phyloP scores from a whole-genome alignment of 352 stramenopile species.

The Aphanomyces astaci region DNA sequence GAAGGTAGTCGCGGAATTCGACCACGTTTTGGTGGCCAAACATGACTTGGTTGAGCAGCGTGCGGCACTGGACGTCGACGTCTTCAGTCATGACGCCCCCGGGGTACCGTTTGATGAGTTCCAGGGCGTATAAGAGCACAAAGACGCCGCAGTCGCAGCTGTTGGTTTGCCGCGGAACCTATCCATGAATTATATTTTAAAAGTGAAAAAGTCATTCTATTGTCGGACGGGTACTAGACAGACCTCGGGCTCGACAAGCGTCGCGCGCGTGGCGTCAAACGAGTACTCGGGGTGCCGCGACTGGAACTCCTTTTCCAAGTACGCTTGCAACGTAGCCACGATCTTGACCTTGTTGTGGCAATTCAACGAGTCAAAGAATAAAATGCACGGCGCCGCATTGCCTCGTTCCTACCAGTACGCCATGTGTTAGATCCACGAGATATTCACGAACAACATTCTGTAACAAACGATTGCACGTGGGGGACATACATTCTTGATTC shows the following conservation, averaged over 20 bases:
- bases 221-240: too few species aligned
- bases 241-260: conserved; percentile 71
- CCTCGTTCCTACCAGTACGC: not conserved
- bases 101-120: conserved; percentile 55
- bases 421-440: not conserved
- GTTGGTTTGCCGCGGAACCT: conserved; percentile 91
- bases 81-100: conserved; percentile 45
- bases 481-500: too few species aligned
- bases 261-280: not conserved
- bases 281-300: conserved; percentile 28
- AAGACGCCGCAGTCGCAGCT: conserved; percentile 89
- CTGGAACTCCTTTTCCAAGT: conserved; percentile 77
- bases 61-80: conserved; percentile 34
- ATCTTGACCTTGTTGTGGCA: conserved; percentile 89
- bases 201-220: conserved; percentile 24
- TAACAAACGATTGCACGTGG: too few species aligned
- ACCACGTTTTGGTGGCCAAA: conserved; percentile 57
- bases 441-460: not conserved
- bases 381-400: conserved; percentile 50
- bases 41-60: conserved; percentile 44
- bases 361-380: conserved; percentile 94
- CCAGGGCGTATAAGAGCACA: conserved; percentile 66
- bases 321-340: conserved; percentile 68
- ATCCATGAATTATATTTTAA: conserved; percentile 16
- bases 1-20: conserved; percentile 72